These are phyloP conservation scores for Parathielavia hyrcaniae DNA, from an alignment of 495 filamentous ascomycete genomes.

Conservation along the genomic window DNA sequence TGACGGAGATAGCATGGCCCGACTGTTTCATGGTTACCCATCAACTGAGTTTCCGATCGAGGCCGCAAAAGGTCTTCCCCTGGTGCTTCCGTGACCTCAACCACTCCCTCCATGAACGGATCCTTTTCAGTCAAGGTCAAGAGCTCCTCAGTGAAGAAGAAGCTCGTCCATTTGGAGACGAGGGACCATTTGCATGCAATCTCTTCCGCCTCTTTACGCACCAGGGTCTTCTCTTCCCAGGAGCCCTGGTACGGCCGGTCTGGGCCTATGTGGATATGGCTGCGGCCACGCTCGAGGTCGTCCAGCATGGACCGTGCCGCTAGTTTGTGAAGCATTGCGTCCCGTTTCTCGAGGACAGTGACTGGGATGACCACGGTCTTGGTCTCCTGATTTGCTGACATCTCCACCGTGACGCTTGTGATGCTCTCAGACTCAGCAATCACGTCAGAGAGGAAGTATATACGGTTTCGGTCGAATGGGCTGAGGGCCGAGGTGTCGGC, in stretches of 20 bases:
- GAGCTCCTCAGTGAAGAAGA: conserved; percentile 16
- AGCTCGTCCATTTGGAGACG: conserved; percentile 23
- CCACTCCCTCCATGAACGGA: not conserved
- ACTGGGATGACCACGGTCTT: conserved; percentile 1
- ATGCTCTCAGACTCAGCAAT: not conserved
- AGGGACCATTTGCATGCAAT: conserved; percentile 20
- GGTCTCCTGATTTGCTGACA: not conserved
- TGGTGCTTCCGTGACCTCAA: not conserved
- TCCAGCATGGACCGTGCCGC: conserved; percentile 19
- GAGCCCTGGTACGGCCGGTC: not conserved
- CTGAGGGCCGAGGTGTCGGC: conserved; percentile 15
- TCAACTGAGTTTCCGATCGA: too few species aligned
- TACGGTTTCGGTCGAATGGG: conserved; percentile 15
- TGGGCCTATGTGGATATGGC: conserved; percentile 10
- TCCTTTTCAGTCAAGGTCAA: not conserved
- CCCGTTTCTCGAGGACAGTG: conserved; percentile 6
- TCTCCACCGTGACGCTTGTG: not conserved
- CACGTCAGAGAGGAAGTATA: conserved; percentile 16
- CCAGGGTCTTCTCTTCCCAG: conserved; percentile 2
- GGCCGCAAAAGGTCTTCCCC: conserved; percentile 6
- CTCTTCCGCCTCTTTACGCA: conserved; percentile 13
- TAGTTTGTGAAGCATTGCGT: conserved; percentile 15
- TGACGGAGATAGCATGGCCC: too few species aligned
- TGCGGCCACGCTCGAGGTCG: conserved; percentile 18
- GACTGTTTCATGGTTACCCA: not conserved